Percentiles rank a stretch among this genome's conserved stretches.
Evolutionary conservation across 176 grass and related monocot species (phyloP).

Genomic region (Aegilops sharonensis): DNA sequence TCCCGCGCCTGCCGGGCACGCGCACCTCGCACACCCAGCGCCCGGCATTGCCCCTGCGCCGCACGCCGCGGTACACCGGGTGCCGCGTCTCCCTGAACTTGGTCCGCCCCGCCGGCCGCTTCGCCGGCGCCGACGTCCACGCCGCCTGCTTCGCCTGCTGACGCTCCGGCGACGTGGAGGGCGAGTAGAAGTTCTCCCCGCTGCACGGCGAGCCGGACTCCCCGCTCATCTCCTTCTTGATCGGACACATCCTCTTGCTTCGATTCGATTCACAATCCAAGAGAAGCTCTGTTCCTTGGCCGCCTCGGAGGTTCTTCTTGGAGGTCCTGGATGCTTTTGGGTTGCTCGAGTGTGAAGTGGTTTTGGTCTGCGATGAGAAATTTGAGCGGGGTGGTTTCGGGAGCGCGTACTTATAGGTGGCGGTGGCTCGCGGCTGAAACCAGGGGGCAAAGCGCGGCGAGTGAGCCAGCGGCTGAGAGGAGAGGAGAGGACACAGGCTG

Average conservation of each 20-base stretch:
- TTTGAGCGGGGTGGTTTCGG: neutral
- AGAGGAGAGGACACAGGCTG: neutral
- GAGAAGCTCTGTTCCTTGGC: neutral
- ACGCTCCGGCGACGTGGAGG: slow-evolving; percentile 26
- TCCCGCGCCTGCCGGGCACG: slow-evolving; percentile 36
- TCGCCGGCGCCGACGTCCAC: slow-evolving; percentile 46
- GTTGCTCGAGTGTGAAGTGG: neutral
- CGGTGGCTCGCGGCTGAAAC: neutral
- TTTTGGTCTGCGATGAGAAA: neutral
- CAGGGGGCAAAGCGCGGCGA: slow-evolving; percentile 16
- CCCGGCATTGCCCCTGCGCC: slow-evolving; percentile 39
- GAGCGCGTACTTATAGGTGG: slow-evolving; percentile 13
- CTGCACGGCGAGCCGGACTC: slow-evolving; percentile 28
- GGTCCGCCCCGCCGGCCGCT: slow-evolving; percentile 53
- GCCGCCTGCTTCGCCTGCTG: neutral
- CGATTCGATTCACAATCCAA: neutral
- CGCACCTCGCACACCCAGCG: slow-evolving; percentile 68
- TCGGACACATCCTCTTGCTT: slow-evolving; percentile 23
- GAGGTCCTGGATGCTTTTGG: neutral
- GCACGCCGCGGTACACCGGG: slow-evolving; percentile 65
- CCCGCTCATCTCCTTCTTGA: slow-evolving; percentile 40
- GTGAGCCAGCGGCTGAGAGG: neutral
- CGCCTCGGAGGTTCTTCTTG: too few species aligned
- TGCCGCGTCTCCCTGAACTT: slow-evolving; percentile 78
- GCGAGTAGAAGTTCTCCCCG: neutral